Evolutionary conservation across 768 basidiomycete species (phyloP), one percentile per base, ranked within the genome.

Genomic region (Erythrobasidium yunnanense): DNA sequence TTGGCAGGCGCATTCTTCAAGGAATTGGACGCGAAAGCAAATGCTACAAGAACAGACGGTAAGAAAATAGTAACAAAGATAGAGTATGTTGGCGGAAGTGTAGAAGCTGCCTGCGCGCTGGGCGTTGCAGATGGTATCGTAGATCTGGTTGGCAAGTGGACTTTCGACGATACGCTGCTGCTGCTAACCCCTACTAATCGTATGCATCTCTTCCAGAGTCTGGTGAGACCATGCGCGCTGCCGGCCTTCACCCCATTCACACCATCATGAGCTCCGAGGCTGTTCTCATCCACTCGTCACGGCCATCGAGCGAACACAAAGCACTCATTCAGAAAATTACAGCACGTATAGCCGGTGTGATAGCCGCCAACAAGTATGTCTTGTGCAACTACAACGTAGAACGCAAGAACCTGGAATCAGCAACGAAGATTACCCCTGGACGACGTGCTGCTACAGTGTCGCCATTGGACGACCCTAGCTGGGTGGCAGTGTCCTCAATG

Each of bases 221-320:
- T 18, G 95, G 95, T 46, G 95, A 99, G 73, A 99, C 95, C 6
- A 99, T 99, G 95, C 88, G 93, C 33, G 95, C 93, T 25, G 92
- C 92, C 0, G 95, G 93, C 35, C 80, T 97, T 62, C 88, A 88
- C 75, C 84, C 93, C 42, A 96, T 99, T 72, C 87, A 85, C 15
- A 96, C 90, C 8, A 75, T 99, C 11, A 82, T 99, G 60, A 76
- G 85, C 42, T 83, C 86, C 0, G 87, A 99, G 77, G 92, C 93
- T 11, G 88, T 96, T 57, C 83, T 99, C 34, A 95, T 99, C 80
- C 87, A 84, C 68, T 89, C 77, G 17, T 62, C 69, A 20, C 71
- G 78, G 18, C 79, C 81, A 0, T 38, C 32, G 27, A 35, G 22
- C 1, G 77, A 83, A 11, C 80, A 85, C 65, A 78, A 78, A 2